Evolutionary conservation across 2,329 filamentous ascomycete species (phyloP), one percentile per base, ranked within the genome.

Genomic region (Cercospora sp.): DNA sequence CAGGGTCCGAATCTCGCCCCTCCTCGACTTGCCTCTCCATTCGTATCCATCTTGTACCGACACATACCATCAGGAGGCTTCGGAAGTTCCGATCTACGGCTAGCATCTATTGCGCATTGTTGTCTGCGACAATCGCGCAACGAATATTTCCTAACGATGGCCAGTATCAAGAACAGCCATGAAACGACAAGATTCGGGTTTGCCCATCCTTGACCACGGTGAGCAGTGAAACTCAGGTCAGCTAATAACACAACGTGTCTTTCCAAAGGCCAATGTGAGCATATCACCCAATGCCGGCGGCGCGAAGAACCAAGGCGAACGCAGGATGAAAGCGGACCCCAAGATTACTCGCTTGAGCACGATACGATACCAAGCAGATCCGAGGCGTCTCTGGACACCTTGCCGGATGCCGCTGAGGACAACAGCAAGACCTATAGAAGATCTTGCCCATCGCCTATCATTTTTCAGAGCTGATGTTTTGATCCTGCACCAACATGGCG

Each of bases 361-460:
- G 20, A 53, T 23, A 26, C 48, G 48, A 26, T 28, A n/a, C 20
- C 48, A 53, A 28, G 48, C 48, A 10, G 13, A 53, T 28, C 13
- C 23, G 13, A 16, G 48, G 48, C 48, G 48, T 28, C 48, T 53
- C 48, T 53, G 23, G 12, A 53, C 23, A 28, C 20, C 26, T 26
- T 26, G 23, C 48, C 12, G 23, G 23, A 28, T n/a, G 20, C 48
- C 23, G 48, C 48, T 53, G 48, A 28, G 12, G 23, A 53, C 23
- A 13, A 53, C 48, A 53, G 55, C 30, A 33, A 33, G 55, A 13
- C 23, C 3, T 36, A n/a, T 9, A 31, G 26, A 59, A 36, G n/a
- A 59, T 28, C 48, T 59, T n/a, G 26, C 30, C 16, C 26, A 33
- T 59, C 30, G 55, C 39, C 60, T 62, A 62, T 62, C 60, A 51